Percentiles rank a stretch among this genome's conserved stretches.
Evolutionary conservation across 306 rosid species (phyloP).

Genomic region (Adenanthera pavonina): DNA sequence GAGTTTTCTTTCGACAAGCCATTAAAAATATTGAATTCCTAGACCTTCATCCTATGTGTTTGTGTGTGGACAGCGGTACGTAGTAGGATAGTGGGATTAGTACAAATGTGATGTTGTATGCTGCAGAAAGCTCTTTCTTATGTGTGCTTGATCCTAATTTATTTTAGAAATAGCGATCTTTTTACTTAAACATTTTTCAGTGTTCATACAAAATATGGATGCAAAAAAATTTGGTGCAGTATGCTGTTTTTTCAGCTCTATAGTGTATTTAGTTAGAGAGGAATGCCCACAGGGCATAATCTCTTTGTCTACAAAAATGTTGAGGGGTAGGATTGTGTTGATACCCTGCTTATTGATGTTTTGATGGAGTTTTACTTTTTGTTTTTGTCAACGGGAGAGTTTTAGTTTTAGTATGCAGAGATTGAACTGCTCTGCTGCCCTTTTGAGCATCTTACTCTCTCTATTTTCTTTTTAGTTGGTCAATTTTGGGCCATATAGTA

Average conservation of each 20-base stretch:
- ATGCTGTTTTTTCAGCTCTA: background rate
- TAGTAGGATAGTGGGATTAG: background rate
- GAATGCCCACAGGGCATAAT: background rate
- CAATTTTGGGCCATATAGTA: background rate
- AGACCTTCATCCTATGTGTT: background rate
- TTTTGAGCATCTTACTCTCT: background rate
- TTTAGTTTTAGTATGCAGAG: background rate
- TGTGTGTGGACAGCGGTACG: background rate
- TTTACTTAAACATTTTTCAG: background rate
- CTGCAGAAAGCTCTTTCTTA: no score
- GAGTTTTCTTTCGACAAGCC: background rate
- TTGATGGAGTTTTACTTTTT: background rate
- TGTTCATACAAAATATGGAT: background rate
- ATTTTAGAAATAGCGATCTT: background rate
- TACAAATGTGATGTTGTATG: background rate
- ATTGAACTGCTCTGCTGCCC: background rate
- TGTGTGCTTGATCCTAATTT: background rate
- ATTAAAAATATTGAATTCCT: background rate
- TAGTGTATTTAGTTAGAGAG: background rate
- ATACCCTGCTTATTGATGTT: background rate
- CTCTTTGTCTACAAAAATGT: background rate
- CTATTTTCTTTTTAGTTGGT: background rate
- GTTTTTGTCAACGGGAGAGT: no score
- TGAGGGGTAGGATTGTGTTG: background rate
- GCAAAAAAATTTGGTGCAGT: background rate